These are phyloP conservation scores for Zostera marina DNA, from an alignment of 116 monocot species.

Conservation along the genomic window DNA sequence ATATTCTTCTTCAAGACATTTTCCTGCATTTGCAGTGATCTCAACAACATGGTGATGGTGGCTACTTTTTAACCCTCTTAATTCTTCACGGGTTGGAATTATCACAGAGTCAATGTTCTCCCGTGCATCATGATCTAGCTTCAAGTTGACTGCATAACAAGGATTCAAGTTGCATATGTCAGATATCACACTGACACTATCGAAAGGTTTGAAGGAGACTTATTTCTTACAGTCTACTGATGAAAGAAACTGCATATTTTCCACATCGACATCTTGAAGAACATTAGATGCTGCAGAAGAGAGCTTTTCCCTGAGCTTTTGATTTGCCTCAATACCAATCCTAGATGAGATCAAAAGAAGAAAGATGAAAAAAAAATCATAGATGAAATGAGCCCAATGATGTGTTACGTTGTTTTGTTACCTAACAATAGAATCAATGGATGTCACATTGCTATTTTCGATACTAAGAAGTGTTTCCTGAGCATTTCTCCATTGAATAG, in stretches of 20 bases:
- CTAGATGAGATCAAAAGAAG: constrained; percentile 11
- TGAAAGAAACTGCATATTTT: constrained; percentile 41
- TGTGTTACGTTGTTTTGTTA: constrained; percentile 1
- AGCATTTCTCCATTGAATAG: constrained; percentile 62
- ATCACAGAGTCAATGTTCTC: constrained; percentile 37
- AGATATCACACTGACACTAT: too few species aligned
- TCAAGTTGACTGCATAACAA: constrained; percentile 34
- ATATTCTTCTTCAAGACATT: constrained; percentile 50
- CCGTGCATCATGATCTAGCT: constrained; percentile 73
- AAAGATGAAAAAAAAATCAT: not conserved
- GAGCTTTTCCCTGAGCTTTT: constrained; percentile 30
- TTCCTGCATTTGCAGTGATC: constrained; percentile 41
- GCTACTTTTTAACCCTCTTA: constrained; percentile 35
- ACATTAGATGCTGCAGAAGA: constrained; percentile 36
- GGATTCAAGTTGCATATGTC: too few species aligned
- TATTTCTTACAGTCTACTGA: constrained; percentile 60
- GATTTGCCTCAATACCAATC: constrained; percentile 53
- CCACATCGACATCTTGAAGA: constrained; percentile 31
- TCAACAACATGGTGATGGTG: constrained; percentile 42
- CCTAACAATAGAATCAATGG: constrained; percentile 55
- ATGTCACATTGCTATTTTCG: constrained; percentile 33
- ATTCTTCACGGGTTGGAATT: constrained; percentile 31
- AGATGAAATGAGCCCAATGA: too few species aligned
- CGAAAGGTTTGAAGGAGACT: not conserved
- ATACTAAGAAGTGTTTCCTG: constrained; percentile 44